Evolutionary conservation across 768 basidiomycete genomes (phyloP), one percentile per base, ranked within the genome.

Genomic region (Mycena metata): DNA sequence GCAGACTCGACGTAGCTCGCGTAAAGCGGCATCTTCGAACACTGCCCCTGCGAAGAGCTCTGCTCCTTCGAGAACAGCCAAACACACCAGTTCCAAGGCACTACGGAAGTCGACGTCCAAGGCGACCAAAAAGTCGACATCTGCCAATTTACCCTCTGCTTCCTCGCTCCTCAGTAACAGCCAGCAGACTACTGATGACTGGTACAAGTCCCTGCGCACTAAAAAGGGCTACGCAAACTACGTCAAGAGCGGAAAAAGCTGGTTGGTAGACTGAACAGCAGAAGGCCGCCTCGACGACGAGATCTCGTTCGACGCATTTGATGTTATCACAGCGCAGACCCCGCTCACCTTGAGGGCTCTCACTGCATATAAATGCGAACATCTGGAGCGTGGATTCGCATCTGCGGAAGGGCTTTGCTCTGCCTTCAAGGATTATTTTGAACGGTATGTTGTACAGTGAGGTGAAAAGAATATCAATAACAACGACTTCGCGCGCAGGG

Each of bases 341-440:
- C 72, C 70, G 10, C 45, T 69, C 1, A 67, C 71, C 19, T 54
- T 73, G 47, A 30, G 72, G 30, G 64, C 71, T 15, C 60, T 71
- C n/a, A 69, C 62, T 26, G 70, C 72, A 11, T 74, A 70, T 60
- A 74, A 74, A 45, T 74, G 73, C 43, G 67, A 73, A 24, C 72
- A 73, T 59, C 54, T 66, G 35, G 65, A 59, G 39, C 45, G 46
- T 6, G 60, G 69, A 41, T 74, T 73, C 52, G 59, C 67, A 2
- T 71, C 64, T 6, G 72, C 72, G 13, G 70, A 74, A 56, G 72
- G 69, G 9, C n/a, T 69, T 45, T 58, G 72, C 15, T 71, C 72
- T 11, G 69, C 63, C 0, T 74, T 72, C 66, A 72, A 73, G 45
- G 58, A 60, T 50, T 72, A 74, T 46, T 74, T 72, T 35, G 68